These are phyloP conservation scores for Gynochthodes officinalis DNA, from an alignment of 257 asterid species.

Conservation along the genomic window DNA sequence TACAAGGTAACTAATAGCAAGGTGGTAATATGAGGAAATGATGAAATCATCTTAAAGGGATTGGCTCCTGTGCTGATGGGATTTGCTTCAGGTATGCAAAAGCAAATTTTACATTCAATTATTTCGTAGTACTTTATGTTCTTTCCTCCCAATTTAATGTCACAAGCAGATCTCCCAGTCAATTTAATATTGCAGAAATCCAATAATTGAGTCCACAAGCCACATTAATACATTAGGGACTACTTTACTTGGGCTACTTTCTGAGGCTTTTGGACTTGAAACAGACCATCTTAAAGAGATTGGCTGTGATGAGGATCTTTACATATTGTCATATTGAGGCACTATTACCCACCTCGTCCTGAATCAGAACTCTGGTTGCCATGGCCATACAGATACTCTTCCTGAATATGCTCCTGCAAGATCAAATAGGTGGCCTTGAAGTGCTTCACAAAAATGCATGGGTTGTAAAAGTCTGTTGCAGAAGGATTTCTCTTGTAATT, in stretches of 20 bases:
- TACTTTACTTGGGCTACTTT: slow-evolving; percentile 30
- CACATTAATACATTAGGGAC: slow-evolving; percentile 32
- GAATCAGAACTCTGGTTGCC: slow-evolving; percentile 37
- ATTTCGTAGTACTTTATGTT: no score
- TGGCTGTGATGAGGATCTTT: slow-evolving; percentile 35
- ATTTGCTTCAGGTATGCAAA: no score
- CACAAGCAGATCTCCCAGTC: no score
- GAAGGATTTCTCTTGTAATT: no score
- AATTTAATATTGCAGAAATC: no score
- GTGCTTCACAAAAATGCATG: slow-evolving; percentile 34
- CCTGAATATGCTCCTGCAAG: slow-evolving; percentile 37
- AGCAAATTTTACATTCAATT: no score
- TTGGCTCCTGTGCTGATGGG: no score
- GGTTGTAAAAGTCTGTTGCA: no score
- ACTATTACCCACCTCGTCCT: slow-evolving; percentile 51
- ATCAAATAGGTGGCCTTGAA: slow-evolving; percentile 48
- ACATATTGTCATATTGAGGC: slow-evolving; percentile 18
- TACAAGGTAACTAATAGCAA: no score
- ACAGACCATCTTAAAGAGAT: slow-evolving; percentile 29
- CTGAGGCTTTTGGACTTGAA: slow-evolving; percentile 39
- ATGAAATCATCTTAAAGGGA: no score
- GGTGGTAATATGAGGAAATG: no score
- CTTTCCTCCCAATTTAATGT: no score
- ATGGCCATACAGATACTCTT: slow-evolving; percentile 37
- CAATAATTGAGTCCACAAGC: slow-evolving; percentile 30